phyloP scores from a whole-genome alignment of 306 rosid genomes.

The peach (Prunus persica) region DNA sequence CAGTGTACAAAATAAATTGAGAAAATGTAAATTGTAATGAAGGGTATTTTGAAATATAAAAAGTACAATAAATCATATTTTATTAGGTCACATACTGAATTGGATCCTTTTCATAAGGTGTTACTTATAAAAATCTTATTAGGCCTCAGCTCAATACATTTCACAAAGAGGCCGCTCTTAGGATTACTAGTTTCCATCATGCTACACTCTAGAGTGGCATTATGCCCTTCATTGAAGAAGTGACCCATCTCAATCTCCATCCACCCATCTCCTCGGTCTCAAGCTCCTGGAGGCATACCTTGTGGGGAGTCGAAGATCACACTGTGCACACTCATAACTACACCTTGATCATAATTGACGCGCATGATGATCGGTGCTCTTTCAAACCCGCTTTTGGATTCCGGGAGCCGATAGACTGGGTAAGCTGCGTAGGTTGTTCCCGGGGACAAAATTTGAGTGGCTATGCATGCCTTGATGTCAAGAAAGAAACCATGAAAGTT shows the following conservation, averaged over 20 bases:
- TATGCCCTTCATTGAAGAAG: constrained; percentile 29
- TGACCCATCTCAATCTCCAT: constrained; percentile 35
- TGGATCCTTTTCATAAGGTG: no score
- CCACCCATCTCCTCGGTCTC: constrained; percentile 24
- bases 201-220: constrained; percentile 12
- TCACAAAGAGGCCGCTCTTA: constrained; percentile 27
- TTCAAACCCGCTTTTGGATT: neutral
- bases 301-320: constrained; percentile 13
- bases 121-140: neutral
- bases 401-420: constrained; percentile 19
- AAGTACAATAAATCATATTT: no score
- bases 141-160: constrained; percentile 19
- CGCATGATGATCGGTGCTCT: neutral
- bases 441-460: constrained; percentile 11
- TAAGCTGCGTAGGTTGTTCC: constrained; percentile 28
- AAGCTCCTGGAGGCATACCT: neutral
- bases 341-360: constrained; percentile 2
- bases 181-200: neutral
- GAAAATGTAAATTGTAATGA: no score
- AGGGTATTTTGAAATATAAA: no score
- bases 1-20: no score
- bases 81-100: no score
- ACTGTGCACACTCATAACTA: neutral
- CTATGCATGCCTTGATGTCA: constrained; percentile 5
- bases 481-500: neutral